Percentiles rank a stretch among this genome's conserved stretches.
phyloP scores from a whole-genome alignment of 2,329 filamentous ascomycete species.

The Cladophialophora carrionii region DNA sequence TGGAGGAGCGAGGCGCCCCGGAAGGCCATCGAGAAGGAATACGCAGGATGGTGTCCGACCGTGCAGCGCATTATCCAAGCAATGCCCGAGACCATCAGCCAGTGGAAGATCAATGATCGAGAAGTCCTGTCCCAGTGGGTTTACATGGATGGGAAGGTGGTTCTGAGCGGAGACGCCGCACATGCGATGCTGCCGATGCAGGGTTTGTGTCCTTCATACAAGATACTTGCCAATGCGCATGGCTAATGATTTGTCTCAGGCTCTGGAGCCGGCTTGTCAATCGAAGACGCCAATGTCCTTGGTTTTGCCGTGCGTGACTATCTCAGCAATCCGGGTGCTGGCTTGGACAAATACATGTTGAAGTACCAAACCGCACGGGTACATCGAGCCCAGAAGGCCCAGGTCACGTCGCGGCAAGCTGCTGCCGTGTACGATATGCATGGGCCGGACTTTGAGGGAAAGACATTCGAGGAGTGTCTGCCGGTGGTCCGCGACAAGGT shows the following conservation, averaged over 20 bases:
- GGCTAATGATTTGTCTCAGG: conserved; percentile 1
- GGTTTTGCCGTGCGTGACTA: conserved; percentile 17
- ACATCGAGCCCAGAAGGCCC: conserved; percentile 15
- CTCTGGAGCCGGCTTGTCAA: conserved; percentile 14
- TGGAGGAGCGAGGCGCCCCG: conserved; percentile 17
- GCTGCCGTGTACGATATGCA: conserved; percentile 18
- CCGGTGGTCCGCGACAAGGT: conserved; percentile 16
- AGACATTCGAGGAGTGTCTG: conserved; percentile 16
- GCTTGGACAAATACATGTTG: conserved; percentile 2
- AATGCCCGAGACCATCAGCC: conserved; percentile 12
- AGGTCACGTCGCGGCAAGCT: conserved; percentile 16
- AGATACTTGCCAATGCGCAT: not conserved
- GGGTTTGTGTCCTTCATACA: not conserved
- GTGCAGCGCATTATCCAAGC: conserved; percentile 15
- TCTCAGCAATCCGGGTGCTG: conserved; percentile 4
- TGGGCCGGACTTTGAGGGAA: conserved; percentile 18
- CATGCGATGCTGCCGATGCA: conserved; percentile 21
- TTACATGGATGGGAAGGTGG: conserved; percentile 16
- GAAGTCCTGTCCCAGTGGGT: conserved; percentile 17
- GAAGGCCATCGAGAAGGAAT: conserved; percentile 18
- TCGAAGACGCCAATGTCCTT: conserved; percentile 16
- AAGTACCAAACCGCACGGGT: conserved; percentile 13
- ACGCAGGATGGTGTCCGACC: conserved; percentile 16
- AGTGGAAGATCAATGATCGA: conserved; percentile 17
- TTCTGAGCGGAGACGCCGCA: conserved; percentile 13